A percentile compares a stretch with the other conserved stretches of the same genome.
These are phyloP conservation scores for Flaveria floridana DNA, from an alignment of 140 eudicot genomes.

Conservation along the genomic window DNA sequence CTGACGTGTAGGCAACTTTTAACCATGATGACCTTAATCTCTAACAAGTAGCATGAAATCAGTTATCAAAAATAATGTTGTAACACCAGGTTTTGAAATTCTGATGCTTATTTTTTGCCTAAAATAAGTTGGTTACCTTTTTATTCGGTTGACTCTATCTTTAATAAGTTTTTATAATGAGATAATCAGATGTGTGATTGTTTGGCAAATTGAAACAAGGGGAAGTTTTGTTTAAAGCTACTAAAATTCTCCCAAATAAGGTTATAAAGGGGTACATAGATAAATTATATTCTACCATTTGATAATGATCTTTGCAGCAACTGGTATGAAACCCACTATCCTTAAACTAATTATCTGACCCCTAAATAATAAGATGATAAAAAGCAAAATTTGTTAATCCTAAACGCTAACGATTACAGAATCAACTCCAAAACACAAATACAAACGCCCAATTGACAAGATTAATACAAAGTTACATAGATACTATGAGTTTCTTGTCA, in stretches of 20 bases:
- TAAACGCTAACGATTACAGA: neutral
- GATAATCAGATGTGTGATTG: conserved; percentile 8
- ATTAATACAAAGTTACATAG: neutral
- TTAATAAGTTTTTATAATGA: neutral
- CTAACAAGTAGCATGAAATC: neutral
- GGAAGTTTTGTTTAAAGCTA: neutral
- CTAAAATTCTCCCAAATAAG: neutral
- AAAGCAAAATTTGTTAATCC: neutral
- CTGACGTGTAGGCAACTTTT: neutral
- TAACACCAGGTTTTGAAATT: neutral
- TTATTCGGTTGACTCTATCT: neutral
- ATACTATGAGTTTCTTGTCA: neutral
- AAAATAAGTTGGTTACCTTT: neutral
- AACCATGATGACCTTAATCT: neutral
- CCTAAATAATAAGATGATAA: neutral
- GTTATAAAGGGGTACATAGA: neutral
- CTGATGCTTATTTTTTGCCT: neutral
- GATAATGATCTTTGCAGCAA: neutral
- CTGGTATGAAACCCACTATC: neutral
- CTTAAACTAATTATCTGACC: neutral
- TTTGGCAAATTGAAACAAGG: neutral
- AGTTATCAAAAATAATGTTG: neutral
- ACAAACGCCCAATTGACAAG: neutral
- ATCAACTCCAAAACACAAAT: neutral
- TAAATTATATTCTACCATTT: neutral